Percentiles rank a stretch among this genome's conserved stretches.
phyloP scores from a whole-genome alignment of 1,139 yeast genomes.

The Pichiaceae sp. region DNA sequence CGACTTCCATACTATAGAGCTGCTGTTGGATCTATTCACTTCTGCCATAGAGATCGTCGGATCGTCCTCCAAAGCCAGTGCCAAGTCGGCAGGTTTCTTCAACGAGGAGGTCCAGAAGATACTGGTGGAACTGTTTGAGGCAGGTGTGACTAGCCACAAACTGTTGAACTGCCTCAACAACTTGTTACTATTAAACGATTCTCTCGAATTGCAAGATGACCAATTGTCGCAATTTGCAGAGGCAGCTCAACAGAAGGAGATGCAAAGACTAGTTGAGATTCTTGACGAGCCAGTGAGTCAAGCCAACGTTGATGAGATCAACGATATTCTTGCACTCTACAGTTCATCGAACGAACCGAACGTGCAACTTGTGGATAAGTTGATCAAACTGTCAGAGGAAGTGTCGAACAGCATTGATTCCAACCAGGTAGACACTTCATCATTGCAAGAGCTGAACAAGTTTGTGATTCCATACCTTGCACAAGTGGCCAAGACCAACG shows the following conservation, averaged over 20 bases:
- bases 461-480: conserved; percentile 42
- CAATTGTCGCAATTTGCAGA: conserved; percentile 7
- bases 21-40: conserved; percentile 66
- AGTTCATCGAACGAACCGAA: not conserved
- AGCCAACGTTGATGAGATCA: conserved; percentile 13
- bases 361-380: conserved; percentile 1
- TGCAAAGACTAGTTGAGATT: conserved; percentile 6
- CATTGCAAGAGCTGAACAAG: conserved; percentile 11
- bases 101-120: conserved; percentile 16
- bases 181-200: conserved; percentile 44
- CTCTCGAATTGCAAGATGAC: conserved; percentile 10
- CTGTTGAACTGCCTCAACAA: conserved; percentile 66
- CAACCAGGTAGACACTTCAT: conserved; percentile 4
- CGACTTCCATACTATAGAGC: conserved; percentile 56
- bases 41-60: conserved; percentile 58
- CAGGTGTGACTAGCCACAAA: conserved; percentile 30
- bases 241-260: conserved; percentile 4
- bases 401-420: conserved; percentile 1
- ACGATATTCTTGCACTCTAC: conserved; percentile 3
- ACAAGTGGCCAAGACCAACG: conserved; percentile 33
- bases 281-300: conserved; percentile 14
- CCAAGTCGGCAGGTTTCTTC: conserved; percentile 5
- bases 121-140: conserved; percentile 26
- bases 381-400: conserved; percentile 7
- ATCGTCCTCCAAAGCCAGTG: conserved; percentile 10